Base-by-base conservation (phyloP, 202 grass and related monocot genomes). In the Schoenoplectus triqueter region DNA sequence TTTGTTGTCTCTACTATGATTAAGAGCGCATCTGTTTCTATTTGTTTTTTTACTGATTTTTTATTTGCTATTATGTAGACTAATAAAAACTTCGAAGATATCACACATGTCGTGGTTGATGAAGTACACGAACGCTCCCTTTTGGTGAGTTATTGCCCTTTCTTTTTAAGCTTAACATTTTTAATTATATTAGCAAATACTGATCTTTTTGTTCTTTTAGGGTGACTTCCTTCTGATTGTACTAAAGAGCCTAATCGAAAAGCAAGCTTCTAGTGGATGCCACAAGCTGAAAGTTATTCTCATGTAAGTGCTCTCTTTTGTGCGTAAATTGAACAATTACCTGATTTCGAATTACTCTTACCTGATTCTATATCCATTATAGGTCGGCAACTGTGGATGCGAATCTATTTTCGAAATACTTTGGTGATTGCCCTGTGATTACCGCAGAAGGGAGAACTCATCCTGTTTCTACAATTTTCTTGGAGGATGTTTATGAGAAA, bases 361-460 rank as follows among this genome's bases (percentile, higher is more conserved):
- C 71, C 31, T 60, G 73, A 78, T 78, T 78, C 54, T 78, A 60
- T 60, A 49, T 87, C 86, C 90, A 80, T 85, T 79, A 65, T 81
- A 98, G 95, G 95, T 98, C 95, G 59, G 95, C 92, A 20, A 98
- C 95, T 69, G 89, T 98, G 75, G 95, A 98, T 86, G 90, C 95
- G 69, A 98, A 84, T 84, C 84, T 98, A 69, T 98, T 98, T 85
- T 89, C 91, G 80, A 88, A 86, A 81, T 98, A 98, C 85, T 98
- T 98, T 82, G 88, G 91, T 56, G 84, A 85, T 66, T 98, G 95
- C 64, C 95, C 95, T 75, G 92, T 98, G 72, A 95, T 98, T 86
- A 98, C 2, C 82, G 95, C 94, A 85, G 92, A 98, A 95, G 95
- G 95, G 86, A 93, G 95, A 80, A 98, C 95, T 84, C 92, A 98